Percentiles rank a stretch among this genome's conserved stretches.
Evolutionary conservation across 257 asterid species (phyloP).

Genomic region (Scutellaria barbata): DNA sequence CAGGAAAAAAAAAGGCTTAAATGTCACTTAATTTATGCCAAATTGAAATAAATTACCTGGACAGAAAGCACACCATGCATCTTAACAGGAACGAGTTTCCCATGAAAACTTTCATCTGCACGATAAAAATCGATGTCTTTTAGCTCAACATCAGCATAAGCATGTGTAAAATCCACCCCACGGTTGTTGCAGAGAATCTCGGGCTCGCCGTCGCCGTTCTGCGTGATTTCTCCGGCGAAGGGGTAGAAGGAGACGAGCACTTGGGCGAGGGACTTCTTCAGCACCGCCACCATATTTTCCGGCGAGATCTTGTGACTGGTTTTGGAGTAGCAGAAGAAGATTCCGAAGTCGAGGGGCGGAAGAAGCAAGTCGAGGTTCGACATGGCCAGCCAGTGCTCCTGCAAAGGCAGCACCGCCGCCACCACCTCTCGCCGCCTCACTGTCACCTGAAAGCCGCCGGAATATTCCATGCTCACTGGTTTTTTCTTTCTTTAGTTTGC

Average conservation of each 20-base stretch:
- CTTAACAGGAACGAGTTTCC: slow-evolving; percentile 53
- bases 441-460: slow-evolving; percentile 42
- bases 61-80: slow-evolving; percentile 54
- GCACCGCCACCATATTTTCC: slow-evolving; percentile 35
- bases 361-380: slow-evolving; percentile 65
- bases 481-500: too few species aligned
- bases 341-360: slow-evolving; percentile 58
- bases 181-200: slow-evolving; percentile 66
- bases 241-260: slow-evolving; percentile 54
- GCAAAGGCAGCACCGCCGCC: slow-evolving; percentile 52
- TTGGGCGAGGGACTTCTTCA: slow-evolving; percentile 51
- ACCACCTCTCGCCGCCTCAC: slow-evolving; percentile 56
- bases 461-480: slow-evolving; percentile 36
- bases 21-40: too few species aligned
- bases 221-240: slow-evolving; percentile 60
- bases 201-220: slow-evolving; percentile 56
- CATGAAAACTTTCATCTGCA: slow-evolving; percentile 47
- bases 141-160: slow-evolving; percentile 51
- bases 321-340: slow-evolving; percentile 56
- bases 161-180: slow-evolving; percentile 57
- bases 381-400: slow-evolving; percentile 62
- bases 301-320: background rate
- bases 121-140: slow-evolving; percentile 43
- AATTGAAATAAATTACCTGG: slow-evolving; percentile 43
- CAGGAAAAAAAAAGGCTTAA: too few species aligned